Percentiles rank a stretch among this genome's conserved stretches.
phyloP scores from a whole-genome alignment of 805 yeast genomes.

The Pichia phayaonensis region DNA sequence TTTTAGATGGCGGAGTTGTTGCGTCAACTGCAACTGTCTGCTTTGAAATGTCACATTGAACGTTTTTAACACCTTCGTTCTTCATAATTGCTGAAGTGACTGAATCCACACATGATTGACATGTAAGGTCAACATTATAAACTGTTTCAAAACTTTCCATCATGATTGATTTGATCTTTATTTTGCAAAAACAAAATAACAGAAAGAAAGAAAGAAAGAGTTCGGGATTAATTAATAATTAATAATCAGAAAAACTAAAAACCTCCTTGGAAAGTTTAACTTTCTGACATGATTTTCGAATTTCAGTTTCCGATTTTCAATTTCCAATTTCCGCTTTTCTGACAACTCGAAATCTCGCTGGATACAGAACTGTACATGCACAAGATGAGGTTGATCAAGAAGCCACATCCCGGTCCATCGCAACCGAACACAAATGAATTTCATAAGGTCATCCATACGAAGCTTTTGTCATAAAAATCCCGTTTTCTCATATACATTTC shows the following conservation, averaged over 20 bases:
- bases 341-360: no score
- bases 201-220: no score
- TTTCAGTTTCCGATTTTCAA: neutral
- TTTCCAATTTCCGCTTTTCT: no score
- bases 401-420: no score
- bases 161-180: neutral
- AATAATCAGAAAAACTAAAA: neutral
- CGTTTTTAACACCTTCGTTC: constrained; percentile 42
- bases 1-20: constrained; percentile 63
- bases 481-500: constrained; percentile 23
- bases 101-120: constrained; percentile 60
- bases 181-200: no score
- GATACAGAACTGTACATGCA: no score
- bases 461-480: constrained; percentile 7
- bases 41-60: constrained; percentile 48
- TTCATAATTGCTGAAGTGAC: constrained; percentile 46
- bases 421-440: neutral
- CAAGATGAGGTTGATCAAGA: no score
- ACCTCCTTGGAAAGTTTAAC: neutral
- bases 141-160: constrained; percentile 36
- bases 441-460: neutral
- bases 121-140: constrained; percentile 81
- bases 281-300: neutral
- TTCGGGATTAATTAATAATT: no score
- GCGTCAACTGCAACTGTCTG: constrained; percentile 67